Evolutionary conservation across 257 asterid species (phyloP).

Genomic region (Solanum phureja): DNA sequence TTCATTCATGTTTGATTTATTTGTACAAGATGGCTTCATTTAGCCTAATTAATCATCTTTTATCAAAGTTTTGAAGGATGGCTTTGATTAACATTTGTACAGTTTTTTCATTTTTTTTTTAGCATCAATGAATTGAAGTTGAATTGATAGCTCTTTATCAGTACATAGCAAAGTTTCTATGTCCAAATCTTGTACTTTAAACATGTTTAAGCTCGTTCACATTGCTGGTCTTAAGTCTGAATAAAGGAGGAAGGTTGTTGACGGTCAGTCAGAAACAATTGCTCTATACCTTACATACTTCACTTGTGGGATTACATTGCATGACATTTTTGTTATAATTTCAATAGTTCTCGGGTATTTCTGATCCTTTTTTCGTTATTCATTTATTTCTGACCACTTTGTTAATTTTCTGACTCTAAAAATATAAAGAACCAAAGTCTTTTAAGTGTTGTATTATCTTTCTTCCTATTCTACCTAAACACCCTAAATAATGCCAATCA

Average conservation of each 20-base stretch:
- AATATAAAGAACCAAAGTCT: too few relatives aligned
- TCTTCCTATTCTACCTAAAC: background rate
- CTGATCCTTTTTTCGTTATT: too few relatives aligned
- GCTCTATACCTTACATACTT: background rate
- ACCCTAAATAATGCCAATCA: background rate
- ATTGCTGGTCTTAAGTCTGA: background rate
- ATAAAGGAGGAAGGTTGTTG: background rate
- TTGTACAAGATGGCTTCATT: conserved; percentile 15
- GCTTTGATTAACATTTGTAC: conserved; percentile 4
- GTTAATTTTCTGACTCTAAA: background rate
- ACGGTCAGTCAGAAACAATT: background rate
- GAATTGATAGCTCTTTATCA: background rate
- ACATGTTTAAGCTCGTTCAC: background rate
- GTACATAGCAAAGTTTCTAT: background rate
- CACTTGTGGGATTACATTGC: too few relatives aligned
- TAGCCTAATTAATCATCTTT: conserved; percentile 28
- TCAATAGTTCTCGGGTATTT: too few relatives aligned
- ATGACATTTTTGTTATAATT: too few relatives aligned
- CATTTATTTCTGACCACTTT: background rate
- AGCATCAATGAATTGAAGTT: background rate
- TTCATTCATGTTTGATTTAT: conserved; percentile 17
- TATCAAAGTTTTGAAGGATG: conserved; percentile 16
- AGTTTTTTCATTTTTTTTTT: background rate
- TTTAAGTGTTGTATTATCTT: background rate
- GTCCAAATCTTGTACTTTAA: background rate